Conservation (phyloP, 2,329 filamentous ascomycete species). For the Aspergillus ustus region DNA sequence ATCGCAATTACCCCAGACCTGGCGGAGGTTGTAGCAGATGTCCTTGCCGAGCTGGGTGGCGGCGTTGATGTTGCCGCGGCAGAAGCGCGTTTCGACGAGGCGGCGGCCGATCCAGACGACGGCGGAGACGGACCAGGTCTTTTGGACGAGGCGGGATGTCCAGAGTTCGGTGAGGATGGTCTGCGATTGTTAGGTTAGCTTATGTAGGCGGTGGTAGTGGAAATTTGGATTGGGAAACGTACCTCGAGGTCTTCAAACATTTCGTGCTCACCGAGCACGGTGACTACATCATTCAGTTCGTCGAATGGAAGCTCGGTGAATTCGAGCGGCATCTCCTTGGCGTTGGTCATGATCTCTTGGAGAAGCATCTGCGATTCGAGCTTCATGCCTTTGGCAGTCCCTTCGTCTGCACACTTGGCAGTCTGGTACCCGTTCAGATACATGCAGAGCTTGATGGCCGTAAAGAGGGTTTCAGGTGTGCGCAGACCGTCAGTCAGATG, state of each 20-base stretch:
- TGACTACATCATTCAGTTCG: conserved; percentile 44
- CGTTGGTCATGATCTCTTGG: conserved; percentile 37
- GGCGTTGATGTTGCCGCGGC: conserved; percentile 50
- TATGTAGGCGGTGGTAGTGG: neutral
- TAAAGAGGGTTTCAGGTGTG: conserved; percentile 37
- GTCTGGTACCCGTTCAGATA: conserved; percentile 41
- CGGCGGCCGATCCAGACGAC: conserved; percentile 58
- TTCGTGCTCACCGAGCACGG: conserved; percentile 42
- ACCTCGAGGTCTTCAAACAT: conserved; percentile 45
- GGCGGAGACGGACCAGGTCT: conserved; percentile 50
- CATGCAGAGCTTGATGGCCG: conserved; percentile 43
- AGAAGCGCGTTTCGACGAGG: conserved; percentile 58
- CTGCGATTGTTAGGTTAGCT: conserved; percentile 12
- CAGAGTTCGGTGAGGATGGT: conserved; percentile 51
- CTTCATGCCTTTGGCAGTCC: conserved; percentile 36
- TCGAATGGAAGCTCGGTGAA: conserved; percentile 41
- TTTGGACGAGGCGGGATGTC: conserved; percentile 52
- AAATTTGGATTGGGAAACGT: neutral
- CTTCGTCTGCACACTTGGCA: conserved; percentile 34
- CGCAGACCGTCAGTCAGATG: conserved; percentile 41
- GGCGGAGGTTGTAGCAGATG: conserved; percentile 61
- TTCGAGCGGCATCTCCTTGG: conserved; percentile 36
- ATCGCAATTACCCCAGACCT: conserved; percentile 56
- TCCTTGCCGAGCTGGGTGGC: conserved; percentile 56
- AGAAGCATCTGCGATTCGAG: conserved; percentile 40